Evolutionary conservation across 73 alveolate species (phyloP).

Genomic region (Tetrahymena thermophila): DNA sequence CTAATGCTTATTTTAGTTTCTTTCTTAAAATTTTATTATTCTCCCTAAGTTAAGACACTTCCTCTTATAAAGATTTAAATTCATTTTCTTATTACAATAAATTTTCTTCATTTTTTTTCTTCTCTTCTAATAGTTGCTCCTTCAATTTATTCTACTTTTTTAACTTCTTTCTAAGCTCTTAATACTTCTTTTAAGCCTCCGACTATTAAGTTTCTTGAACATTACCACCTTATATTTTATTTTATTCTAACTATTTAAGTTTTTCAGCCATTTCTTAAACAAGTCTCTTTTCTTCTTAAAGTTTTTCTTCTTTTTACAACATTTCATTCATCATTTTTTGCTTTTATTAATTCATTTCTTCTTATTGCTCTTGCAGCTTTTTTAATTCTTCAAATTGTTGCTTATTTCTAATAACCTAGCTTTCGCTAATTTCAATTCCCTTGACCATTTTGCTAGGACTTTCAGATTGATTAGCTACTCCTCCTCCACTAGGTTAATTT

Average conservation of each 20-base stretch:
- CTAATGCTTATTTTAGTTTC: slow-evolving; percentile 3
- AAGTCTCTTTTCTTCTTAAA: neutral
- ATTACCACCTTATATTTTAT: neutral
- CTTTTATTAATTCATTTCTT: slow-evolving; percentile 39
- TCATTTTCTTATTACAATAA: slow-evolving; percentile 24
- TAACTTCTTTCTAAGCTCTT: slow-evolving; percentile 48
- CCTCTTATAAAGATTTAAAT: slow-evolving; percentile 39
- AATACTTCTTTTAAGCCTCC: slow-evolving; percentile 61
- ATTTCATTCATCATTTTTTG: slow-evolving; percentile 38
- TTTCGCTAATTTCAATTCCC: neutral
- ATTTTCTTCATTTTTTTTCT: slow-evolving; percentile 52
- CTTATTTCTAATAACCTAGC: neutral
- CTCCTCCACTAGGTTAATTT: slow-evolving; percentile 9
- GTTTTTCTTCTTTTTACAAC: neutral
- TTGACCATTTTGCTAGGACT: neutral
- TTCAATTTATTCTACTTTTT: slow-evolving; percentile 54
- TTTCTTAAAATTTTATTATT: slow-evolving; percentile 10
- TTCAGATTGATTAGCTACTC: slow-evolving; percentile 11
- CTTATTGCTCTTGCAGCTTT: neutral
- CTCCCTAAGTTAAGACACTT: slow-evolving; percentile 36
- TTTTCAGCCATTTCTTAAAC: neutral
- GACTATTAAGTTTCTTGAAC: slow-evolving; percentile 53
- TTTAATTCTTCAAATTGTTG: neutral
- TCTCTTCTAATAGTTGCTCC: slow-evolving; percentile 55
- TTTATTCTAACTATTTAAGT: neutral